These are phyloP conservation scores for Clonostachys chloroleuca DNA, from an alignment of 2,329 filamentous ascomycete species.

Conservation along the genomic window DNA sequence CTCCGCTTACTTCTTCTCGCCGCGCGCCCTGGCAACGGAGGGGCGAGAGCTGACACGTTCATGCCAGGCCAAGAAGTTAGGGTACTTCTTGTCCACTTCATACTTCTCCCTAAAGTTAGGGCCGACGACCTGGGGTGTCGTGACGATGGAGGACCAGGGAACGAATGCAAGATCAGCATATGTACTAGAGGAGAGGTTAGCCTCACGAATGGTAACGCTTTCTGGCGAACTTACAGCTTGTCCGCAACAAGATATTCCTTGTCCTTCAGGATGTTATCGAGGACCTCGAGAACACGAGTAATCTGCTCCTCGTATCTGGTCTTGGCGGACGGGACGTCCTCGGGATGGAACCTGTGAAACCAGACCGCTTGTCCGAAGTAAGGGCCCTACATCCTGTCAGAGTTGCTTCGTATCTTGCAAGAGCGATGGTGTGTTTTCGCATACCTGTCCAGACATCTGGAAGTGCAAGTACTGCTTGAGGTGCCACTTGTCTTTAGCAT, in stretches of 20 bases:
- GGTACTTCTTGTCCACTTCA: constrained; percentile 22
- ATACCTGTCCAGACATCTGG: constrained; percentile 28
- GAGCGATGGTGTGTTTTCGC: background rate
- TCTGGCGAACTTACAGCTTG: constrained; percentile 16
- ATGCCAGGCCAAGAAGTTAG: constrained; percentile 26
- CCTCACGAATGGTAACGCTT: background rate
- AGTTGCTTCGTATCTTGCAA: background rate
- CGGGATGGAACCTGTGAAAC: constrained; percentile 19
- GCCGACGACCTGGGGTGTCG: background rate
- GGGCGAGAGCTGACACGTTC: constrained; percentile 21
- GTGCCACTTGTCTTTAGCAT: constrained; percentile 17
- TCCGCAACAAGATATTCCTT: constrained; percentile 27
- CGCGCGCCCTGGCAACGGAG: constrained; percentile 17
- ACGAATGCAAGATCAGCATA: constrained; percentile 26
- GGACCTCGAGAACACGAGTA: constrained; percentile 19
- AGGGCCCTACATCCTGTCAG: constrained; percentile 16
- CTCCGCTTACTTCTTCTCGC: constrained; percentile 7
- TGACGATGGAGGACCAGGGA: constrained; percentile 16
- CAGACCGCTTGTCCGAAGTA: constrained; percentile 27
- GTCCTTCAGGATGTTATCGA: constrained; percentile 22
- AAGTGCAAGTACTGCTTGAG: constrained; percentile 28
- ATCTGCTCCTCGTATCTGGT: constrained; percentile 21
- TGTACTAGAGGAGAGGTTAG: constrained; percentile 11
- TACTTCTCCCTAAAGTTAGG: constrained; percentile 8
- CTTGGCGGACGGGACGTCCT: constrained; percentile 18